phyloP scores from a whole-genome alignment of 441 rosid genomes.

The Adansonia gregorii region DNA sequence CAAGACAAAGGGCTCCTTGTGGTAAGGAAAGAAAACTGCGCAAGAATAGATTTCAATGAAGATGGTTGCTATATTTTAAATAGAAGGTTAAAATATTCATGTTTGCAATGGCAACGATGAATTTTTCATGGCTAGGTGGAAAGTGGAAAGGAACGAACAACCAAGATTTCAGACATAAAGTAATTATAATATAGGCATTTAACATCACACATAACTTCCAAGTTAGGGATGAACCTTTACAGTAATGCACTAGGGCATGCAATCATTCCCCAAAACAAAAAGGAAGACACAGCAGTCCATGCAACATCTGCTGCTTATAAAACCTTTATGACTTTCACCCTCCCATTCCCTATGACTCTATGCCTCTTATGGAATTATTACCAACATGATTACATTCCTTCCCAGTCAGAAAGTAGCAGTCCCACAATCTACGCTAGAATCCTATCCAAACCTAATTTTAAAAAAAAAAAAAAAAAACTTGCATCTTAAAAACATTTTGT shows the following conservation, averaged over 20 bases:
- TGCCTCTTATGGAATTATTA: not conserved
- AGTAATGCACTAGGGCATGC: conserved; percentile 3
- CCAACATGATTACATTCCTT: not conserved
- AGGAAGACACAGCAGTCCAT: not conserved
- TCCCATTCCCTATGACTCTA: not conserved
- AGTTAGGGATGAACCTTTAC: conserved; percentile 2
- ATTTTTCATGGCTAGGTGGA: not conserved
- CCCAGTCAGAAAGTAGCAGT: not conserved
- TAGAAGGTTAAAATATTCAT: not conserved
- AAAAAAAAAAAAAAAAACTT: not conserved
- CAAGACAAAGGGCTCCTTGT: conserved; percentile 73
- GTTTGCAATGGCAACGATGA: not conserved
- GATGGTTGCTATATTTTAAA: not conserved
- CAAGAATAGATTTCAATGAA: not conserved
- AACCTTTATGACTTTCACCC: not conserved
- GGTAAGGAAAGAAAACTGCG: conserved; percentile 77
- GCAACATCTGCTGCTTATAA: not conserved
- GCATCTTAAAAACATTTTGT: not conserved
- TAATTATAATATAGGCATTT: not conserved
- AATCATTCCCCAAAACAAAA: not conserved
- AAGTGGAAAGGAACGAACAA: not conserved
- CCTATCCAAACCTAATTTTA: not conserved
- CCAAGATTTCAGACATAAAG: not conserved
- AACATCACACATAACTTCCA: not conserved
- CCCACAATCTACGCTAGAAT: not conserved